Percentiles rank a stretch among this genome's conserved stretches.
These are phyloP conservation scores for Aegilops longissima DNA, from an alignment of 176 grass and related monocot genomes.

Conservation along the genomic window DNA sequence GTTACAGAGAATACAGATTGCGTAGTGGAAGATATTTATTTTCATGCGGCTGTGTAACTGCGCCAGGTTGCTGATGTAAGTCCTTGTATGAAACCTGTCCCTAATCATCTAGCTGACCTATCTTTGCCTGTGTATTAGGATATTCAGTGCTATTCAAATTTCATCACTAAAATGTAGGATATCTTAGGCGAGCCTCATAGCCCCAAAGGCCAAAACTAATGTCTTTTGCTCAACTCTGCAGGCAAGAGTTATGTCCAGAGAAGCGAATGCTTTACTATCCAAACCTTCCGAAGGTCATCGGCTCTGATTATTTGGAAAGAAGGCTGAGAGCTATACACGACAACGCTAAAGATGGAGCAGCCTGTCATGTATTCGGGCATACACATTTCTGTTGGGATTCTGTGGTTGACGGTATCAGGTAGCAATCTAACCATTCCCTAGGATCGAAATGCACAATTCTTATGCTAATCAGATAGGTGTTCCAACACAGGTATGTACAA, in stretches of 20 bases:
- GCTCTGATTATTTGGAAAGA: constrained; percentile 78
- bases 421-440: not conserved
- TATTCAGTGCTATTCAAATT: not conserved
- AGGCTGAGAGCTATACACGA: constrained; percentile 77
- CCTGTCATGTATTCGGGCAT: constrained; percentile 94
- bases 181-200: not conserved
- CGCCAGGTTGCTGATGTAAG: not conserved
- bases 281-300: constrained; percentile 86
- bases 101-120: not conserved
- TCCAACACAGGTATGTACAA: constrained; percentile 67
- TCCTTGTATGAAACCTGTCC: not conserved
- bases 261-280: constrained; percentile 99
- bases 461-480: not conserved
- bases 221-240: constrained; percentile 27
- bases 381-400: constrained; percentile 98
- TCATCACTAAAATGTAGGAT: constrained; percentile 4
- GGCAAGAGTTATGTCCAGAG: constrained; percentile 97
- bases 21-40: not conserved
- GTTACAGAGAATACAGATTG: constrained; percentile 11
- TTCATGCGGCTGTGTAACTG: not conserved
- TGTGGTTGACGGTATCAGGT: constrained; percentile 82
- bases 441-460: constrained; percentile 5
- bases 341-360: constrained; percentile 33
- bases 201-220: not conserved
- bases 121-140: not conserved